Evolutionary conservation across 805 yeast genomes (phyloP), one percentile per base, ranked within the genome.

Genomic region (Metschnikowia baotianmanensis): DNA sequence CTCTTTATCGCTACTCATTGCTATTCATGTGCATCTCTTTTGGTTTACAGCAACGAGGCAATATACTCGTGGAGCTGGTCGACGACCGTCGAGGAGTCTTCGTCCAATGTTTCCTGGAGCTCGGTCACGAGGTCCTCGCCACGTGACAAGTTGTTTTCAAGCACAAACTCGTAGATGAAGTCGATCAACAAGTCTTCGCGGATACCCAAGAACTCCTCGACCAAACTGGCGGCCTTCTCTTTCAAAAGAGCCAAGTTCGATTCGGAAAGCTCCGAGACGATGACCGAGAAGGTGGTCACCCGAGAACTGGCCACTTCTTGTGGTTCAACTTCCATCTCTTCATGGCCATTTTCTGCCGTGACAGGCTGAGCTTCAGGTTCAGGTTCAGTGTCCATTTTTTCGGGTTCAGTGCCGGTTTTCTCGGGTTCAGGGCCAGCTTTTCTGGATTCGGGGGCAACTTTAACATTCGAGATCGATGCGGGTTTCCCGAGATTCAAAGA

Each of bases 191-290:
- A 71, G 11, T 73, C 77, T 45, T 79, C 86, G 36, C 63, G 60
- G 32, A 76, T 62, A 1, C 83, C 85, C 34, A 80, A 55, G 41
- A 67, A 74, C 42, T 77, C 80, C 40, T 71, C 78, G 23, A 80
- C 57, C 34, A 75, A 61, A 3, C 55, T 57, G n/a, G 61, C 65
- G 16, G 78, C 59, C 43, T 68, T 69, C 0, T 51, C 49, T 23
- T 61, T 61, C 18, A 77, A 47, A 7, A 50, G 22, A 0, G 43
- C 52, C 19, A 65, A 43, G 3, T 21, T 28, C 2, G 41, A 48
- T 3, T 34, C 36, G 9, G 38, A 34, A 13, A 40, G 17, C 4
- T 31, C 20, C 17, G 41, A 31, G 2, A 39, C 34, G 18, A 39
- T 17, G 18, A 38, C 35, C 3, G 29, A n/a, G n/a, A n/a, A n/a